Evolutionary conservation across 352 stramenopile genomes (phyloP), one percentile per base, ranked within the genome.

Genomic region (Globisporangium carolinianum): DNA sequence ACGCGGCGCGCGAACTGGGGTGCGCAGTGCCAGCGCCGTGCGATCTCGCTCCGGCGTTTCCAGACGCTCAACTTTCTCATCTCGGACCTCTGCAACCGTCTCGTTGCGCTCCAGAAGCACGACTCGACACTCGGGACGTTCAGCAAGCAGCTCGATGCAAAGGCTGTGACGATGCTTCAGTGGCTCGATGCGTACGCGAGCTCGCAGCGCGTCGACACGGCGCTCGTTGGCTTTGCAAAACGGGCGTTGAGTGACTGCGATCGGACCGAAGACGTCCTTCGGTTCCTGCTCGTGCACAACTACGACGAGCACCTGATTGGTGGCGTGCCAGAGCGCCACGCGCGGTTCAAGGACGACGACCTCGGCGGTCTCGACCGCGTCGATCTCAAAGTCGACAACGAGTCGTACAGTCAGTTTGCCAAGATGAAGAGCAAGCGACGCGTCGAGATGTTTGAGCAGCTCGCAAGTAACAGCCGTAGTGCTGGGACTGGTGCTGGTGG

Each of bases 41-140:
- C 72, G 5, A 87, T 93, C 37, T 89, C 84, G 6, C 61, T 62
- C 43, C 79, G 81, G 17, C 82, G 84, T 24, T 92, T 73, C 57
- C 80, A 94, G 60, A 80, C 82, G 6, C 65, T 91, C 12, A 90
- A 91, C 53, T 80, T 87, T 46, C 49, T 94, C 45, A 87, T 94
- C 45, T 87, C 79, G 8, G 84, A 94, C 54, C 65, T 89, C 10
- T 92, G 82, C 50, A 69, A 68, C 10, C 83, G 83, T 11, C 55
- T 93, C 38, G 72, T 89, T 46, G 61, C 69, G 6, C 55, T 90
- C 4, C 68, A 71, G 0, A 87, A 80, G 39, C 67, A 64, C 51
- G 73, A 71, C 37, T 32, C 24, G 24, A 42, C 32, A 12, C 6
- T 14, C 5, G 14, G 11, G 15, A 6, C 69, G 35, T 84, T 85